Conservation (phyloP, 2,329 filamentous ascomycete species). For the Colletotrichum falcatum region DNA sequence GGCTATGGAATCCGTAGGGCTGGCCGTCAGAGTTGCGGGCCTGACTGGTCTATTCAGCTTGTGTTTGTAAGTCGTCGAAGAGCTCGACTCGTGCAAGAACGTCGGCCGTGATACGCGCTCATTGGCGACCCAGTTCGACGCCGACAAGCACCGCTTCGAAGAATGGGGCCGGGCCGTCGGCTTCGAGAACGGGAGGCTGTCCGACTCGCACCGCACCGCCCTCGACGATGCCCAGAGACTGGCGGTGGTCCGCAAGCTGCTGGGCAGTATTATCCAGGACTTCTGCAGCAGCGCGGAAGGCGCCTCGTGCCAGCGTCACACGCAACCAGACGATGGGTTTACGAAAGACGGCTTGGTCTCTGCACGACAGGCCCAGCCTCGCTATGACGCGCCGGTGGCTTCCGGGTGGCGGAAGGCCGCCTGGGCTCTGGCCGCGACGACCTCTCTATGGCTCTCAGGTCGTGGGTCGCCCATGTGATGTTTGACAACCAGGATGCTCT, state of each 20-base stretch:
- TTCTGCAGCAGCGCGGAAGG: constrained; percentile 3
- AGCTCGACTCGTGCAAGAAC: constrained; percentile 37
- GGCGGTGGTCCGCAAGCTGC: constrained; percentile 3
- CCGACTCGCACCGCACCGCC: constrained; percentile 28
- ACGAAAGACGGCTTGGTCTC: background rate
- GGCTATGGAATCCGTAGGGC: constrained; percentile 41
- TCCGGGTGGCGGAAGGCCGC: constrained; percentile 30
- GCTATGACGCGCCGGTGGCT: background rate
- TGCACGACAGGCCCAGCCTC: background rate
- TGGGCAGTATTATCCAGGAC: constrained; percentile 28
- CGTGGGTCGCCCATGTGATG: constrained; percentile 48
- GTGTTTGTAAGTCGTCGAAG: constrained; percentile 42
- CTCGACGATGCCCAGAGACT: constrained; percentile 30
- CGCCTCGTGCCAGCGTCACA: background rate
- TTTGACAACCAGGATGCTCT: constrained; percentile 33
- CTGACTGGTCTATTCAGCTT: constrained; percentile 43
- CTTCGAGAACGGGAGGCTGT: constrained; percentile 7
- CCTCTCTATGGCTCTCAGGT: constrained; percentile 46
- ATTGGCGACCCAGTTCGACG: constrained; percentile 37
- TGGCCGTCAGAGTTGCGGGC: constrained; percentile 41
- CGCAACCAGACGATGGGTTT: background rate
- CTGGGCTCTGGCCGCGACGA: constrained; percentile 43
- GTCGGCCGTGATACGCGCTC: constrained; percentile 38
- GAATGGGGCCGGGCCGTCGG: constrained; percentile 44
- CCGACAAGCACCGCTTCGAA: constrained; percentile 40